These are phyloP conservation scores for Ottelia alismoides DNA, from an alignment of 106 monocot species.

Conservation along the genomic window DNA sequence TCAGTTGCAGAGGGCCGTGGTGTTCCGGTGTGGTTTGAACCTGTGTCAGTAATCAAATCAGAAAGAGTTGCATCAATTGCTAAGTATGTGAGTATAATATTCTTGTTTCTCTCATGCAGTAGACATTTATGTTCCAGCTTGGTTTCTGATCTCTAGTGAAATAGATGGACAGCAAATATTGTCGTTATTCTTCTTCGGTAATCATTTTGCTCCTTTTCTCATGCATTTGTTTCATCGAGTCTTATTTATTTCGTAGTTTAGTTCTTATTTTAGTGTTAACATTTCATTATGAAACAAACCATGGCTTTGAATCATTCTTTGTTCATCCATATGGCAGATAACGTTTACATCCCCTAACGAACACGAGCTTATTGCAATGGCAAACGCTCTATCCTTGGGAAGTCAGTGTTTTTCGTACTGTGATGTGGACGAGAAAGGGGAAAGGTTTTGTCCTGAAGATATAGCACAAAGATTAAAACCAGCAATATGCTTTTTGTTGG, in stretches of 20 bases:
- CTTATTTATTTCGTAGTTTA: not conserved
- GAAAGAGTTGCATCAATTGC: slow-evolving; percentile 50
- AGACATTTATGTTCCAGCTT: not conserved
- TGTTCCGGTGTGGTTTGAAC: slow-evolving; percentile 74
- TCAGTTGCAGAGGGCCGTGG: slow-evolving; percentile 54
- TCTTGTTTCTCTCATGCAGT: not conserved
- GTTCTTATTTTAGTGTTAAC: no score
- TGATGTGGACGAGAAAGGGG: slow-evolving; percentile 2
- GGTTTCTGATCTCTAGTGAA: not conserved
- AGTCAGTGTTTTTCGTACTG: slow-evolving; percentile 9
- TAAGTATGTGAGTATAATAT: slow-evolving; percentile 42
- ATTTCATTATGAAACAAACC: no score
- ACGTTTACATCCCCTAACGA: slow-evolving; percentile 73
- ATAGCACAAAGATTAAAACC: slow-evolving; percentile 38
- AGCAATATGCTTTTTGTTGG: slow-evolving; percentile 42
- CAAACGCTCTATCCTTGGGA: slow-evolving; percentile 33
- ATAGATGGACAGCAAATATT: no score
- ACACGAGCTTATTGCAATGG: slow-evolving; percentile 73
- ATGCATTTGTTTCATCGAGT: not conserved
- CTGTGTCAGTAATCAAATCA: slow-evolving; percentile 67
- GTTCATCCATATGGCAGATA: slow-evolving; percentile 27
- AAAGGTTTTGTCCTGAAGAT: slow-evolving; percentile 19
- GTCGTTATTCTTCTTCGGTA: not conserved
- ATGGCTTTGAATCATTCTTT: no score
- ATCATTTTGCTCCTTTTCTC: not conserved